phyloP scores from a whole-genome alignment of 169 alveolate species.

The Babesia divergens region DNA sequence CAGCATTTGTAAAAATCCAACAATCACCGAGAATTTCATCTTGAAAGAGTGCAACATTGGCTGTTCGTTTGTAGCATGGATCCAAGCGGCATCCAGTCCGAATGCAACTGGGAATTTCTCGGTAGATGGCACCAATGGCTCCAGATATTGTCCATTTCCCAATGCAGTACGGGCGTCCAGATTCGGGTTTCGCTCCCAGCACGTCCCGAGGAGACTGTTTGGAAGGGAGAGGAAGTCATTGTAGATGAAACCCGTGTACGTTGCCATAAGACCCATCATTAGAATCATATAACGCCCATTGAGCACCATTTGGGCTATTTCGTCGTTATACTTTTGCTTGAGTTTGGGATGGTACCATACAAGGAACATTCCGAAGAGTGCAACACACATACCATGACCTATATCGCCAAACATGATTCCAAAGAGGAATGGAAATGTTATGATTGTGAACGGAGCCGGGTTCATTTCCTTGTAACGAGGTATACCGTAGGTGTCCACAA shows the following conservation, averaged over 20 bases:
- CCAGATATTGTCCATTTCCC: slow-evolving; percentile 23
- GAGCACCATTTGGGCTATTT: slow-evolving; percentile 72
- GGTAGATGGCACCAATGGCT: slow-evolving; percentile 27
- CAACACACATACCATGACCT: slow-evolving; percentile 95
- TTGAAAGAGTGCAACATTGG: slow-evolving; percentile 93
- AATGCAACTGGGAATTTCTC: slow-evolving; percentile 87
- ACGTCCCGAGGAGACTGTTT: slow-evolving; percentile 86
- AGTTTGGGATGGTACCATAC: slow-evolving; percentile 66
- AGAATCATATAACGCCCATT: slow-evolving; percentile 89
- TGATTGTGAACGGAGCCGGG: slow-evolving; percentile 95
- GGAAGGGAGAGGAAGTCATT: slow-evolving; percentile 97
- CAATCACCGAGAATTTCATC: slow-evolving; percentile 97
- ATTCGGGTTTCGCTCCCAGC: slow-evolving; percentile 75
- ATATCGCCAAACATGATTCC: slow-evolving; percentile 99
- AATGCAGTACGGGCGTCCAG: slow-evolving; percentile 7
- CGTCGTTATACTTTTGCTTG: slow-evolving; percentile 64
- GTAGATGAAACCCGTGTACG: slow-evolving; percentile 94
- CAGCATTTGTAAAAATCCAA: slow-evolving; percentile 91
- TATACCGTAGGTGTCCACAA: slow-evolving; percentile 98
- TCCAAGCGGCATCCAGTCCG: slow-evolving; percentile 99
- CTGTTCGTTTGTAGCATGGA: slow-evolving; percentile 92
- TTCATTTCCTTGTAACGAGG: slow-evolving; percentile 98
- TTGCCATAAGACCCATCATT: slow-evolving; percentile 93
- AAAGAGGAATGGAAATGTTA: slow-evolving; percentile 98
- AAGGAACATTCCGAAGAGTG: slow-evolving; percentile 80